Percentiles rank a stretch among this genome's conserved stretches.
phyloP scores from a whole-genome alignment of 495 filamentous ascomycete genomes.

The Penicillium salamii region DNA sequence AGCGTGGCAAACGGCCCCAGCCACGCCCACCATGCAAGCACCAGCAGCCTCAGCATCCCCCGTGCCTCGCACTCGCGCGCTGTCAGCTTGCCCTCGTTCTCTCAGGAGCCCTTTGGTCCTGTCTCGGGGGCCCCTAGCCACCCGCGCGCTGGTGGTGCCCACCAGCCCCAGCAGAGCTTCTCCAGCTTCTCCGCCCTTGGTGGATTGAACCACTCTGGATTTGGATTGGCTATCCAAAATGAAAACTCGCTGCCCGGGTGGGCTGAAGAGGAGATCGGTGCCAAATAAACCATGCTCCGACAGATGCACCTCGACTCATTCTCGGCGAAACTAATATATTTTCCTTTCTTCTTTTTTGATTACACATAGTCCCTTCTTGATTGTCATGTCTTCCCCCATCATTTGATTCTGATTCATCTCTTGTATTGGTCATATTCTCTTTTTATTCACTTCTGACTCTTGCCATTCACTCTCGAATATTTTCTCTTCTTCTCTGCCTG shows the following conservation, averaged over 20 bases:
- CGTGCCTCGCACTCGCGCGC: slow-evolving; percentile 78
- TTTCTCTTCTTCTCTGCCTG: slow-evolving; percentile 23
- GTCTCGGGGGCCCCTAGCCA: slow-evolving; percentile 40
- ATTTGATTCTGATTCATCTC: slow-evolving; percentile 26
- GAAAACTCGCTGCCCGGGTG: slow-evolving; percentile 64
- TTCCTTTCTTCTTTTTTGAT: slow-evolving; percentile 24
- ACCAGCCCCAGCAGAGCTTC: slow-evolving; percentile 55
- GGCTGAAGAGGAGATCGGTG: slow-evolving; percentile 61
- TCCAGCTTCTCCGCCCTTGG: slow-evolving; percentile 57
- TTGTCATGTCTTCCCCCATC: slow-evolving; percentile 14
- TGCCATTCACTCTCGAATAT: slow-evolving; percentile 25
- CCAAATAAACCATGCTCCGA: slow-evolving; percentile 40
- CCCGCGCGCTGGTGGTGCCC: slow-evolving; percentile 43
- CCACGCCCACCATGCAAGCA: slow-evolving; percentile 50
- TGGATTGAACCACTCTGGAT: slow-evolving; percentile 55
- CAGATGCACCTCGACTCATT: slow-evolving; percentile 29
- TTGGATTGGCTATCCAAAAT: slow-evolving; percentile 61
- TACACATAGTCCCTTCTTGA: slow-evolving; percentile 21
- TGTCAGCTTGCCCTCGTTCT: slow-evolving; percentile 76
- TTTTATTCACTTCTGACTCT: slow-evolving; percentile 11
- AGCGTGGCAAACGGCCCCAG: slow-evolving; percentile 67
- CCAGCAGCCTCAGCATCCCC: slow-evolving; percentile 52
- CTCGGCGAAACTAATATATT: slow-evolving; percentile 19
- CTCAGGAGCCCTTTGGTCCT: slow-evolving; percentile 56
- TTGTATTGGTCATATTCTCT: slow-evolving; percentile 35